phyloP scores from a whole-genome alignment of 2,329 filamentous ascomycete genomes.

The Daldinia sp. region DNA sequence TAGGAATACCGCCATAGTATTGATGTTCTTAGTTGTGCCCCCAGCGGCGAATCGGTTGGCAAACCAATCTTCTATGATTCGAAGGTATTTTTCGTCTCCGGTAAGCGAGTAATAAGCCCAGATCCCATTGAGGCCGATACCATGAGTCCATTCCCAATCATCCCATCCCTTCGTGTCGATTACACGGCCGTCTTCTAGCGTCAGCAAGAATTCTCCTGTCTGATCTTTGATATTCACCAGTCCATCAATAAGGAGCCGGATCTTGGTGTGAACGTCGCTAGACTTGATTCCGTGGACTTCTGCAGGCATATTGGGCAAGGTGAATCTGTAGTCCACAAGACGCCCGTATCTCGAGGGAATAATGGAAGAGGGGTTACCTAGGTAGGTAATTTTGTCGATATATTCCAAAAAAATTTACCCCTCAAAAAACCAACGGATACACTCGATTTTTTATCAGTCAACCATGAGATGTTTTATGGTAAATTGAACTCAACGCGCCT shows the following conservation, averaged over 20 bases:
- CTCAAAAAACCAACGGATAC: no score
- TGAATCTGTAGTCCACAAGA: not conserved
- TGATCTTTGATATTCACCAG: conserved; percentile 80
- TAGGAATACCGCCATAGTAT: conserved; percentile 82
- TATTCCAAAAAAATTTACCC: not conserved
- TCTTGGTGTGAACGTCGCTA: conserved; percentile 60
- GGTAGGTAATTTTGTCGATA: not conserved
- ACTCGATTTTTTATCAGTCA: no score
- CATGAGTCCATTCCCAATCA: conserved; percentile 85
- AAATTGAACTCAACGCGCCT: no score
- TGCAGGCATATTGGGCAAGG: conserved; percentile 49
- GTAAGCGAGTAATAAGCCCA: conserved; percentile 84
- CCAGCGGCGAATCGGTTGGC: conserved; percentile 71
- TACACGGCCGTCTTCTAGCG: conserved; percentile 73
- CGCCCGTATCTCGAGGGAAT: not conserved
- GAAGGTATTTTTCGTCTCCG: conserved; percentile 65
- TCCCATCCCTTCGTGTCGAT: conserved; percentile 89
- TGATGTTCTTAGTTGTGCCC: conserved; percentile 84
- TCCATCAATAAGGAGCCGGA: conserved; percentile 74
- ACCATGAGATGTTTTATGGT: no score
- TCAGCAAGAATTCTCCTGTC: conserved; percentile 77
- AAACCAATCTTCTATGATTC: conserved; percentile 79
- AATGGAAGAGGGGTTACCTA: not conserved
- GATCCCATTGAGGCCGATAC: conserved; percentile 80
- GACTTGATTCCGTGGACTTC: conserved; percentile 57